phyloP scores from a whole-genome alignment of 768 basidiomycete species.

The Leccinellum rugosiceps region DNA sequence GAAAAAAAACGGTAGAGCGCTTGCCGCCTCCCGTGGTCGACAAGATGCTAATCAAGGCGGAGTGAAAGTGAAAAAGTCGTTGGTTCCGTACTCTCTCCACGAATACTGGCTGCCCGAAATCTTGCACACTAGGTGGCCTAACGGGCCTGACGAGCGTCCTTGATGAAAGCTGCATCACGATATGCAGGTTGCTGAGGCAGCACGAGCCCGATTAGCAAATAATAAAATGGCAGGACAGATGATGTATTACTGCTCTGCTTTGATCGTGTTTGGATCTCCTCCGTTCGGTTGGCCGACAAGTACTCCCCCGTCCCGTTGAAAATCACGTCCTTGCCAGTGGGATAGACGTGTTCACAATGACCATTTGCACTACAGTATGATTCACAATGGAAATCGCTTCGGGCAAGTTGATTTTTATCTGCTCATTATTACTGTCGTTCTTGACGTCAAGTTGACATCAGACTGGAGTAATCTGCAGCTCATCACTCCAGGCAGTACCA shows the following conservation, averaged over 20 bases:
- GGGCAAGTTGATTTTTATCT: no score
- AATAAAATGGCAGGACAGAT: not conserved
- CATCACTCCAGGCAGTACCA: no score
- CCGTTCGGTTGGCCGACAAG: no score
- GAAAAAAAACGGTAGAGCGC: conserved; percentile 41
- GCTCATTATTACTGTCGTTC: no score
- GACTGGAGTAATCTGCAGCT: no score
- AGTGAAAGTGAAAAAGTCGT: not conserved
- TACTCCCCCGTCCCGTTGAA: no score
- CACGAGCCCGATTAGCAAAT: not conserved
- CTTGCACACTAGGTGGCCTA: no score
- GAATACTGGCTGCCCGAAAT: conserved; percentile 48
- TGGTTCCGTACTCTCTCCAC: conserved; percentile 40
- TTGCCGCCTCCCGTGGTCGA: conserved; percentile 1
- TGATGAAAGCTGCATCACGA: conserved; percentile 12
- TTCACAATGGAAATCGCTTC: no score
- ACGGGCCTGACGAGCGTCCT: conserved; percentile 41
- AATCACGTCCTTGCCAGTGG: no score
- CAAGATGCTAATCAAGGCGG: not conserved
- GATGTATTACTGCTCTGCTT: not conserved
- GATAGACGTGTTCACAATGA: no score
- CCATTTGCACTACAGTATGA: no score
- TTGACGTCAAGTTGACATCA: no score
- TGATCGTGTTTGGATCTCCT: not conserved
- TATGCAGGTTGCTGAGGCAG: not conserved